Base-by-base conservation (phyloP, 2,329 filamentous ascomycete species). In the Capronia coronata region DNA sequence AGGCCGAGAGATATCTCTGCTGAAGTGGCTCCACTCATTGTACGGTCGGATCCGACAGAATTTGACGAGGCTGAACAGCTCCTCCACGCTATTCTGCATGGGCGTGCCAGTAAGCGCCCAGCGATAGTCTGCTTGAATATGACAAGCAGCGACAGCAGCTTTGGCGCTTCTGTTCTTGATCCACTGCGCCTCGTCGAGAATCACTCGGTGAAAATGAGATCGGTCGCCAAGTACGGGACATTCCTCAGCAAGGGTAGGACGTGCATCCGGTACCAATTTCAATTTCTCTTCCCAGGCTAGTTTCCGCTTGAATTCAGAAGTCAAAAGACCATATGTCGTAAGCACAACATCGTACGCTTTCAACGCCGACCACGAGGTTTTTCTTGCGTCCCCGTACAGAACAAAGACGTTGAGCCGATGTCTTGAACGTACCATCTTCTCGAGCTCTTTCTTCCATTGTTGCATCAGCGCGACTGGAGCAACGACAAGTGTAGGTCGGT, bases 381-480 rank as follows among this genome's bases (percentile, higher is more conserved):
- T 67, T 56, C 76, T 79, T 55, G 78, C 84, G 18, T 70, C 69
- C 2, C 79, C 79, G 61, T 94, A 87, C 49, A 87, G 78, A 25
- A 89, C 75, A 57, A 79, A 81, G 1, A 87, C 80, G 0, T 73
- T 80, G 11, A 94, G 68, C 25, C 73, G 70, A 62, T 85, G 72
- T 13, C 62, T 62, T 0, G 67, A 57, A 53, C 81, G 81, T 29
- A 93, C 67, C 65, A 90, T 89, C 30, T 75, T 77, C 50, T 74
- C 66, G 40, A 95, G 87, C 65, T 95, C 89, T 41, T 82, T 77
- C 61, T 86, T 81, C 89, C 89, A 95, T 64, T 95, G 89, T 13
- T 82, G 79, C 64, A 94, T 78, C 13, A 95, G 71, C 2, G 87
- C 83, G 9, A 94, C 80, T 0, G 88, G 88, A 0, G 84, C 86